Percentiles rank a stretch among this genome's conserved stretches.
These are phyloP conservation scores for Penicillium sp. DNA, from an alignment of 2,329 filamentous ascomycete species.

Conservation along the genomic window DNA sequence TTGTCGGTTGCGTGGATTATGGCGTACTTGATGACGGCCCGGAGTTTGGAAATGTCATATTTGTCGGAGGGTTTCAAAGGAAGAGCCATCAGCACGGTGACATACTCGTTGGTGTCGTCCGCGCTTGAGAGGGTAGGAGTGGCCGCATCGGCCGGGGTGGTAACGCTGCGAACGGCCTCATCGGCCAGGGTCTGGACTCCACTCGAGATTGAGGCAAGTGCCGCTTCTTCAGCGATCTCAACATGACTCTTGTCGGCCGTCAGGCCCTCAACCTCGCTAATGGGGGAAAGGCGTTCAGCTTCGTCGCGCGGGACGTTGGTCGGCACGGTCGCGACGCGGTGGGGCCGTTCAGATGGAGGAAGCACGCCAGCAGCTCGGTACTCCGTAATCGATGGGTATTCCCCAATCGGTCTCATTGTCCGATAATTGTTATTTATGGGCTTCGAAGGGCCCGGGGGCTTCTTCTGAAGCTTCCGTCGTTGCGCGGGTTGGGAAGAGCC, in stretches of 20 bases:
- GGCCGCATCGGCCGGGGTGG: not conserved
- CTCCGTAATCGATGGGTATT: constrained; percentile 20
- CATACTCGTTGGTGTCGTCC: constrained; percentile 5
- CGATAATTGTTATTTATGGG: not conserved
- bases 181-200: constrained; percentile 1
- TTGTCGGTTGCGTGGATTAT: constrained; percentile 1
- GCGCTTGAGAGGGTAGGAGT: not conserved
- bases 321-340: constrained; percentile 10
- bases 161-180: constrained; percentile 3
- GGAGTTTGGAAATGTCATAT: constrained; percentile 15
- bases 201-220: not conserved
- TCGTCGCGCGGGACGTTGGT: constrained; percentile 6
- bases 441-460: constrained; percentile 13
- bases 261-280: constrained; percentile 2
- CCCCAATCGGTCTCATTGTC: constrained; percentile 22
- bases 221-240: not conserved
- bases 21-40: constrained; percentile 7
- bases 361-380: constrained; percentile 19
- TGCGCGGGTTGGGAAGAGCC: constrained; percentile 14
- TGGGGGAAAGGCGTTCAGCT: not conserved
- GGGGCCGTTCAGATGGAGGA: constrained; percentile 18
- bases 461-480: constrained; percentile 16
- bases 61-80: constrained; percentile 10
- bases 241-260: constrained; percentile 2
- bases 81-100: constrained; percentile 10